A percentile compares a stretch with the other conserved stretches of the same genome.
phyloP scores from a whole-genome alignment of 148 eudicot genomes.

The Spergularia marina region DNA sequence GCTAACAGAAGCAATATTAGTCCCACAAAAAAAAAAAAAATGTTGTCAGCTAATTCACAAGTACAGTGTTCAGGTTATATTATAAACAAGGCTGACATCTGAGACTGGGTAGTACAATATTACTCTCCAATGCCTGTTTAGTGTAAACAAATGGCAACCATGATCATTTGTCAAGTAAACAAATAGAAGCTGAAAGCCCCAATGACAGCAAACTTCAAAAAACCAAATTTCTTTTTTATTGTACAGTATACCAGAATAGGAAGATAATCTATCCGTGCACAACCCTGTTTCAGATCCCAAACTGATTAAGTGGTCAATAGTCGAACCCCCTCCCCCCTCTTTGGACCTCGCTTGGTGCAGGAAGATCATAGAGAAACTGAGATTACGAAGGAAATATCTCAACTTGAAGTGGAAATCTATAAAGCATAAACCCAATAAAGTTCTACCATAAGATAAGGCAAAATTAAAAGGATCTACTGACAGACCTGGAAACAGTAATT shows the following conservation, averaged over 20 bases:
- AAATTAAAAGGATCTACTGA: not conserved
- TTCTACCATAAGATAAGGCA: not conserved
- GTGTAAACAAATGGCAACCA: not conserved
- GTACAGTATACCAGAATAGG: not conserved
- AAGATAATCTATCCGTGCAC: not conserved
- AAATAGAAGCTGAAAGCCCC: not conserved
- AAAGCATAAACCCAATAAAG: not conserved
- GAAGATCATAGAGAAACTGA: not conserved
- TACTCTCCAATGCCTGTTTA: not conserved
- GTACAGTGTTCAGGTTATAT: not conserved
- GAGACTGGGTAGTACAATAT: not conserved
- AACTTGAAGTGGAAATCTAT: constrained; percentile 1
- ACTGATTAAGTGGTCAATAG: not conserved
- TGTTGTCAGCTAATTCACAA: constrained; percentile 5
- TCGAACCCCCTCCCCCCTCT: not conserved
- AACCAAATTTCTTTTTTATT: not conserved
- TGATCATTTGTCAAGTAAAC: not conserved
- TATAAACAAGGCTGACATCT: not conserved
- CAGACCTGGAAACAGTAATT: constrained; percentile 91
- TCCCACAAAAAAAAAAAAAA: not conserved
- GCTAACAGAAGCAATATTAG: constrained; percentile 41
- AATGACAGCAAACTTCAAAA: not conserved
- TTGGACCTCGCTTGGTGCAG: not conserved
- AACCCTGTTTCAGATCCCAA: not conserved
- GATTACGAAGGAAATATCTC: constrained; percentile 1